These are phyloP conservation scores for Microbotryum scabiosae DNA, from an alignment of 1,284 basidiomycete genomes.

Conservation along the genomic window DNA sequence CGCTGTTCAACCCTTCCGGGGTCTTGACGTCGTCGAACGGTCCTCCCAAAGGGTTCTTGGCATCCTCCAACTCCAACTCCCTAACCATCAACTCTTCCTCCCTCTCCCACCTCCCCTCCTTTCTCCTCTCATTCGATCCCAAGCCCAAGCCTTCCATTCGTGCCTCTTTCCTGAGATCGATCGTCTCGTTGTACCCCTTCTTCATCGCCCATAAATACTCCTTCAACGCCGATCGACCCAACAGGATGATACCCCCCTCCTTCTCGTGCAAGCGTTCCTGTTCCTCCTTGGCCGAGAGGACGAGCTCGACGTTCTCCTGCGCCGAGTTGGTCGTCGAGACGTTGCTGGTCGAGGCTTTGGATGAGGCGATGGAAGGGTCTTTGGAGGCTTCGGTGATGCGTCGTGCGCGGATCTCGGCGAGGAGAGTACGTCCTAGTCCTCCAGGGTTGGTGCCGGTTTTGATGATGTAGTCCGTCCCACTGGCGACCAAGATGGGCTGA, in stretches of 20 bases:
- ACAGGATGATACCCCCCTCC: constrained; percentile 70
- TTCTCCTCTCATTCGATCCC: constrained; percentile 27
- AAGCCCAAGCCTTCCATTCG: constrained; percentile 31
- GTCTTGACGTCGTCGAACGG: constrained; percentile 26
- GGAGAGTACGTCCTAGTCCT: constrained; percentile 65
- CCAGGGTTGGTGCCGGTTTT: constrained; percentile 74
- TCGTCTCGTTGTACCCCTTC: constrained; percentile 71
- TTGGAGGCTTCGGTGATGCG: constrained; percentile 45
- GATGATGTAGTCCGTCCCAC: constrained; percentile 85
- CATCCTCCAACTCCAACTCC: constrained; percentile 51
- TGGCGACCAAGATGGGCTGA: constrained; percentile 86
- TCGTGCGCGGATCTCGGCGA: constrained; percentile 59
- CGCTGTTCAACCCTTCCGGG: constrained; percentile 10
- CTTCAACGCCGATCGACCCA: constrained; percentile 89
- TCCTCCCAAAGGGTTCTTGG: constrained; percentile 50
- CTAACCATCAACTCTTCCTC: constrained; percentile 49
- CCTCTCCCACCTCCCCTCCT: constrained; percentile 50
- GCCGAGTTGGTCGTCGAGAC: constrained; percentile 9
- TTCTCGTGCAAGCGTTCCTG: constrained; percentile 49
- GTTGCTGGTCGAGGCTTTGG: constrained; percentile 6
- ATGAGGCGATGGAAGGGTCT: constrained; percentile 11
- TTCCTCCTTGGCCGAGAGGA: constrained; percentile 50
- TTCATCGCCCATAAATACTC: constrained; percentile 84
- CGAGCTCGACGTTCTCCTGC: constrained; percentile 50
- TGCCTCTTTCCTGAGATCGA: constrained; percentile 59